Evolutionary conservation across 2,329 filamentous ascomycete genomes (phyloP).

Genomic region (Diaporthe aspalathi): DNA sequence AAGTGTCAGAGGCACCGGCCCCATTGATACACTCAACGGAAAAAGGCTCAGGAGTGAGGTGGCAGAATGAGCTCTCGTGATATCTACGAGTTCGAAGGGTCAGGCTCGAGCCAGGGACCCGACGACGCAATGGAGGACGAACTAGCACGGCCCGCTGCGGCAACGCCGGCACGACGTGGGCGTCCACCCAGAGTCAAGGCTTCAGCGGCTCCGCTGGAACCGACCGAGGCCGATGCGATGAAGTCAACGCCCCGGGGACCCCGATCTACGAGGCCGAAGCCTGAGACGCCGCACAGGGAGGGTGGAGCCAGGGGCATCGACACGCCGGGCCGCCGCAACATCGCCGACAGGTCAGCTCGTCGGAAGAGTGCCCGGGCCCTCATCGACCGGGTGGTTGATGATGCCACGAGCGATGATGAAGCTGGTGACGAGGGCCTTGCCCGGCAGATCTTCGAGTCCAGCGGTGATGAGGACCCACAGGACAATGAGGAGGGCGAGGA

Average conservation of each 20-base stretch:
- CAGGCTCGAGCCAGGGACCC: slow-evolving; percentile 28
- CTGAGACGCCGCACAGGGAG: slow-evolving; percentile 55
- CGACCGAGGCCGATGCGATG: slow-evolving; percentile 42
- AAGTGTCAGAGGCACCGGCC: neutral
- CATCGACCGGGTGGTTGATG: slow-evolving; percentile 76
- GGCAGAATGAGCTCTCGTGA: neutral
- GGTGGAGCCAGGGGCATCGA: slow-evolving; percentile 49
- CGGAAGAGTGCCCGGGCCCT: slow-evolving; percentile 84
- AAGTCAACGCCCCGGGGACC: slow-evolving; percentile 47
- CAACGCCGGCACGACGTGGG: slow-evolving; percentile 46
- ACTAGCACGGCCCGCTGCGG: slow-evolving; percentile 41
- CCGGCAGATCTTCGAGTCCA: slow-evolving; percentile 73
- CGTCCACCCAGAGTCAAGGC: slow-evolving; percentile 44
- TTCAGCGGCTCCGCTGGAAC: slow-evolving; percentile 33
- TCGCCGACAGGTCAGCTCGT: slow-evolving; percentile 86
- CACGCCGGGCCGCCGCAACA: slow-evolving; percentile 74
- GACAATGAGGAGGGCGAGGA: slow-evolving; percentile 41
- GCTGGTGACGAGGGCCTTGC: slow-evolving; percentile 76
- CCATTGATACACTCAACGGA: slow-evolving; percentile 24
- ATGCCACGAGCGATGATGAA: slow-evolving; percentile 76
- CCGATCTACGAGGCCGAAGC: slow-evolving; percentile 46
- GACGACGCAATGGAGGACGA: slow-evolving; percentile 35
- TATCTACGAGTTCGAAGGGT: slow-evolving; percentile 36
- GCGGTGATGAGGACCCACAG: slow-evolving; percentile 48
- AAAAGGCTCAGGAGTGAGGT: neutral